Evolutionary conservation across 306 rosid genomes (phyloP).

Genomic region (Biancaea sappan): DNA sequence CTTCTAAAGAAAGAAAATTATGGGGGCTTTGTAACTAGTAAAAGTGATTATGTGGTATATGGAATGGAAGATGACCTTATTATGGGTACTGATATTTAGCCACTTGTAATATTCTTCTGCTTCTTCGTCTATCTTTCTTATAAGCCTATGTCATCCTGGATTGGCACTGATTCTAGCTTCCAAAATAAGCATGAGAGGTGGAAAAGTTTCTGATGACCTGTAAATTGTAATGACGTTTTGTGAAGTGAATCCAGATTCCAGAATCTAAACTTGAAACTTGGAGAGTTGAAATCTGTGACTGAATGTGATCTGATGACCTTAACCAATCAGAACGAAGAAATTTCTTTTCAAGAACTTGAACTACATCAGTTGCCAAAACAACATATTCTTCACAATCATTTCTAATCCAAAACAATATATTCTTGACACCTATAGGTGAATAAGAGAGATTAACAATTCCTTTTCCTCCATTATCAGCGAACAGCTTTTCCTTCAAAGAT

Average conservation of each 20-base stretch:
- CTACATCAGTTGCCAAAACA: background rate
- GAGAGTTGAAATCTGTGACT: background rate
- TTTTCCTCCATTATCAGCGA: no score
- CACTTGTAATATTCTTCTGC: constrained; percentile 36
- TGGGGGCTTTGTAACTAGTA: constrained; percentile 29
- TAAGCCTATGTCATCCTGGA: background rate
- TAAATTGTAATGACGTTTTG: background rate
- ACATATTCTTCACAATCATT: no score
- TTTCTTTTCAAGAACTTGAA: background rate
- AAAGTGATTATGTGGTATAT: constrained; percentile 28
- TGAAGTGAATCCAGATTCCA: background rate
- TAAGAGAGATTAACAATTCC: no score
- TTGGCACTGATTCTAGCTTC: background rate
- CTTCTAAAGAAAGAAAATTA: constrained; percentile 41
- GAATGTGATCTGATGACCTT: background rate
- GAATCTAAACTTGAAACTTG: background rate
- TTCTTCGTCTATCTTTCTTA: background rate
- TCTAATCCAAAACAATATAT: no score
- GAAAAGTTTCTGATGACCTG: background rate
- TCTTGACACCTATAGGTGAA: no score
- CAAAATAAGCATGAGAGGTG: background rate
- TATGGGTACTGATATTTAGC: constrained; percentile 20
- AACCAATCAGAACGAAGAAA: background rate
- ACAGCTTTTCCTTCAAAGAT: no score
- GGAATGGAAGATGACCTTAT: constrained; percentile 27